phyloP scores from a whole-genome alignment of 352 stramenopile genomes.

The Globisporangium rhizosaccharum region DNA sequence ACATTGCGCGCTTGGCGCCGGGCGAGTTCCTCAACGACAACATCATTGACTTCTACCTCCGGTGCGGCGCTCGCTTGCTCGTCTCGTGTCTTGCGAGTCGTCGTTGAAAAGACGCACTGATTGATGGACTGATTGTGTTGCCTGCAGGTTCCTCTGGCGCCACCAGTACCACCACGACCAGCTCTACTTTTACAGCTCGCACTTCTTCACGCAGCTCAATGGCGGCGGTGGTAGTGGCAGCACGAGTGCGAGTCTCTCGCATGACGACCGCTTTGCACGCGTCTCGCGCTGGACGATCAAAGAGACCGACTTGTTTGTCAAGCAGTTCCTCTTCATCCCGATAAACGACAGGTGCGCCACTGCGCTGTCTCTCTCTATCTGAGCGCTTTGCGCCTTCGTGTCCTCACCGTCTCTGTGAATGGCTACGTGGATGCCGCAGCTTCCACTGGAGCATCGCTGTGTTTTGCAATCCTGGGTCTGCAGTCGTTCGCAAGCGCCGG shows the following conservation, averaged over 20 bases:
- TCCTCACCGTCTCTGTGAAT: not conserved
- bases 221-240: constrained; percentile 18
- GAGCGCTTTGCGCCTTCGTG: not conserved
- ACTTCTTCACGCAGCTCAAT: constrained; percentile 93
- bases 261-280: constrained; percentile 46
- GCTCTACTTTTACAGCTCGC: constrained; percentile 93
- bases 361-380: not conserved
- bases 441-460: constrained; percentile 90
- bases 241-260: constrained; percentile 7
- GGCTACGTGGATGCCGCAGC: constrained; percentile 16
- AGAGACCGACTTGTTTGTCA: constrained; percentile 78
- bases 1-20: constrained; percentile 84
- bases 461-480: constrained; percentile 77
- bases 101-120: too few species aligned
- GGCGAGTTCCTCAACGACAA: constrained; percentile 93
- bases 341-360: constrained; percentile 79
- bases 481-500: constrained; percentile 48
- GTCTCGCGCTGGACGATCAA: constrained; percentile 83
- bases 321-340: constrained; percentile 85
- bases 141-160: constrained; percentile 55
- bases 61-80: constrained; percentile 26
- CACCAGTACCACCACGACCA: constrained; percentile 54
- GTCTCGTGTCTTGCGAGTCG: not conserved
- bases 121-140: too few species aligned
- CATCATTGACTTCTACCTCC: constrained; percentile 92